Conservation (phyloP, 805 yeast species). For the Ogataea salicorniae region DNA sequence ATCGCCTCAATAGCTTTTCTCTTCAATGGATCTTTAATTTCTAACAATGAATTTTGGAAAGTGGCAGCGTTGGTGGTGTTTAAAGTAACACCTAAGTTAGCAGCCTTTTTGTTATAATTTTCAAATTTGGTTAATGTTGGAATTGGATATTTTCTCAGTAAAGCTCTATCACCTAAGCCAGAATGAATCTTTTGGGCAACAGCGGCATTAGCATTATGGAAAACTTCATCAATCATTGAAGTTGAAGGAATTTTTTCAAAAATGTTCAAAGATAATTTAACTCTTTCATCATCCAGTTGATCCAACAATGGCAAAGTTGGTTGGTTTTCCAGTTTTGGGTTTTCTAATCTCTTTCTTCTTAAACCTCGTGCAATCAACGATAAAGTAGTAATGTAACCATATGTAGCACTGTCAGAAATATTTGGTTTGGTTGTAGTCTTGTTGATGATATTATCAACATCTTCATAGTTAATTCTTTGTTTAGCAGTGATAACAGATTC, state of each 20-base stretch:
- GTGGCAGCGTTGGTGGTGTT: constrained; percentile 72
- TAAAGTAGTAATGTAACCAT: constrained; percentile 55
- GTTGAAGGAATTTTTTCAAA: constrained; percentile 56
- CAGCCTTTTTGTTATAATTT: constrained; percentile 66
- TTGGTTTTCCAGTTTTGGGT: constrained; percentile 40
- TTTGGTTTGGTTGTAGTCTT: constrained; percentile 19
- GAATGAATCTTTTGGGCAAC: constrained; percentile 79
- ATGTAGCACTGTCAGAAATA: constrained; percentile 49
- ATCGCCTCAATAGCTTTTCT: constrained; percentile 76
- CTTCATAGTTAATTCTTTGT: constrained; percentile 46
- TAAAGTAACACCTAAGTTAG: constrained; percentile 57
- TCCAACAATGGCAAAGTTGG: constrained; percentile 64
- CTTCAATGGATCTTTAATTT: constrained; percentile 53
- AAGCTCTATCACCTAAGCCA: constrained; percentile 71
- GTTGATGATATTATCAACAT: constrained; percentile 48
- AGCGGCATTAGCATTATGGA: constrained; percentile 75
- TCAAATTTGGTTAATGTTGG: constrained; percentile 82
- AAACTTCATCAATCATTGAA: constrained; percentile 65
- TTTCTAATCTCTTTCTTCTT: constrained; percentile 59
- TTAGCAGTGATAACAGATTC: constrained; percentile 67
- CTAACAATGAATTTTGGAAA: constrained; percentile 64
- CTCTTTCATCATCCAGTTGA: constrained; percentile 81
- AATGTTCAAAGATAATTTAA: constrained; percentile 64
- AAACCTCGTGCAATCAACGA: constrained; percentile 63
- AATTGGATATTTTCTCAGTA: constrained; percentile 80